phyloP scores from a whole-genome alignment of 352 stramenopile genomes.

The Phytophthora tentaculata region DNA sequence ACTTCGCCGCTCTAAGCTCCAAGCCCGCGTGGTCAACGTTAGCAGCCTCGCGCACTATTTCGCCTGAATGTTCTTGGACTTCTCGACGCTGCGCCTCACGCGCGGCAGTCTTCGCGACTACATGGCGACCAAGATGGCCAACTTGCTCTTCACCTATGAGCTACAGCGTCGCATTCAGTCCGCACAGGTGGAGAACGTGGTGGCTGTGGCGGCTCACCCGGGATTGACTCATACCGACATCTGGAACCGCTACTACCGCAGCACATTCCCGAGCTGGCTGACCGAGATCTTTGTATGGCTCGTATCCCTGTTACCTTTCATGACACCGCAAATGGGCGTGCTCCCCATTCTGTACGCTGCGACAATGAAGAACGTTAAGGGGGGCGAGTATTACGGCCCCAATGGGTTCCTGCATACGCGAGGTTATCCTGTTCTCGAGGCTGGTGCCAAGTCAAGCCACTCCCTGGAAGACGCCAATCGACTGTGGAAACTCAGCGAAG shows the following conservation, averaged over 20 bases:
- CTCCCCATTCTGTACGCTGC: conserved; percentile 66
- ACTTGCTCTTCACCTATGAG: conserved; percentile 72
- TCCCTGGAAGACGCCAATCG: conserved; percentile 42
- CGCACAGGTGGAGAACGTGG: conserved; percentile 44
- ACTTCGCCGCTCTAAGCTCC: conserved; percentile 38
- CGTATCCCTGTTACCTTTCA: conserved; percentile 49
- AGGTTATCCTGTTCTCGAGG: conserved; percentile 53
- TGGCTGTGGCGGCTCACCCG: conserved; percentile 58
- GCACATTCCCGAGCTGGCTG: conserved; percentile 38
- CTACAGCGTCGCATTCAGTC: conserved; percentile 50
- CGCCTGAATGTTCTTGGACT: conserved; percentile 40
- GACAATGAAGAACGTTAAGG: conserved; percentile 42
- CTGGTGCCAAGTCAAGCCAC: conserved; percentile 41
- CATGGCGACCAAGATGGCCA: conserved; percentile 60
- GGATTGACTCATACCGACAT: conserved; percentile 63
- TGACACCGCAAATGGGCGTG: conserved; percentile 48
- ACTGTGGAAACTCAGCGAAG: conserved; percentile 65
- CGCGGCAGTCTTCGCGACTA: conserved; percentile 53
- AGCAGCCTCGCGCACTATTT: conserved; percentile 58
- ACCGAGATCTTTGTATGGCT: conserved; percentile 47
- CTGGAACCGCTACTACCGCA: conserved; percentile 51
- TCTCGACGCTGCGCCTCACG: conserved; percentile 48
- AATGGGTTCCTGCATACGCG: conserved; percentile 47
- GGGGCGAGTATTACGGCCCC: conserved; percentile 61
- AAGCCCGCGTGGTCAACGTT: conserved; percentile 57